Conservation (phyloP, 306 rosid genomes). For the Carpinus viminea region DNA sequence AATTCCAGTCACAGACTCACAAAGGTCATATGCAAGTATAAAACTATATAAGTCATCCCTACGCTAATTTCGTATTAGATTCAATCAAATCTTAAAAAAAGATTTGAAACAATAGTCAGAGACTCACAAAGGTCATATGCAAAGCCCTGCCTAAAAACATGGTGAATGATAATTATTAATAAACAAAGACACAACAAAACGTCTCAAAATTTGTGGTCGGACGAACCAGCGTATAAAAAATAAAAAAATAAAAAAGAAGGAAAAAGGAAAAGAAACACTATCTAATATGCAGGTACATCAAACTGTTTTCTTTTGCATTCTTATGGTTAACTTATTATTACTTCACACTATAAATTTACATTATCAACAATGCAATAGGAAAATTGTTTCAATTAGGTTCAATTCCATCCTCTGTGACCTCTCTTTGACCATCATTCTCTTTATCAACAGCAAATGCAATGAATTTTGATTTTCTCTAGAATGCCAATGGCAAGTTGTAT, state of each 20-base stretch:
- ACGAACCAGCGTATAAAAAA: not conserved
- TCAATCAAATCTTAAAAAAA: too few species aligned
- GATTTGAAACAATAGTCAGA: too few species aligned
- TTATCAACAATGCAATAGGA: not conserved
- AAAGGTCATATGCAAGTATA: too few species aligned
- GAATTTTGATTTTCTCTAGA: not conserved
- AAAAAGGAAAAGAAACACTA: not conserved
- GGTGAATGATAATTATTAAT: too few species aligned
- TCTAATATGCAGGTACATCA: not conserved
- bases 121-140: too few species aligned
- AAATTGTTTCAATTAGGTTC: conserved; percentile 1
- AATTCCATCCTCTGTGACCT: not conserved
- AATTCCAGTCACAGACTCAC: too few species aligned
- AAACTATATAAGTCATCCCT: too few species aligned
- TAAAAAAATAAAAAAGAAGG: not conserved
- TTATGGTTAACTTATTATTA: not conserved
- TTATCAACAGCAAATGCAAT: conserved; percentile 8
- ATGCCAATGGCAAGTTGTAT: not conserved
- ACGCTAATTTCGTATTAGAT: too few species aligned
- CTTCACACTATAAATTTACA: conserved; percentile 2
- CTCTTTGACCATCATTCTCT: not conserved
- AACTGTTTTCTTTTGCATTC: not conserved
- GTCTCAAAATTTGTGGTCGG: not conserved
- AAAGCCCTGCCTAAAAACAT: too few species aligned
- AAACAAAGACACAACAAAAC: not conserved